phyloP scores from a whole-genome alignment of 2,329 filamentous ascomycete genomes.

The Colletotrichum kahawae region DNA sequence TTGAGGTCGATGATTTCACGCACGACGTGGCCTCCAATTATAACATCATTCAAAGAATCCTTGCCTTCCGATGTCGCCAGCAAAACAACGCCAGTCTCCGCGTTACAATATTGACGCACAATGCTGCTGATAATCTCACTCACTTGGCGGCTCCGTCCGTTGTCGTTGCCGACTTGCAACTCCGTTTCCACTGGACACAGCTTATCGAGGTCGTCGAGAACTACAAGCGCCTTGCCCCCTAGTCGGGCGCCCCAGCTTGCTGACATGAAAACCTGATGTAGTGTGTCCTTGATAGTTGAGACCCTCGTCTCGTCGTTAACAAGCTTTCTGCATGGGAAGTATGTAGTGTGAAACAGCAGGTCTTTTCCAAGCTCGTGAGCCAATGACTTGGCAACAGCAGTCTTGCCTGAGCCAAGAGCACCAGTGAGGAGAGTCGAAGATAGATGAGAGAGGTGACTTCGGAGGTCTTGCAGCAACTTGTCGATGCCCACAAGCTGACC shows the following conservation, averaged over 20 bases:
- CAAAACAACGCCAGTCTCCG: slow-evolving; percentile 81
- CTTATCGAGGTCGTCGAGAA: slow-evolving; percentile 92
- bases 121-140: slow-evolving; percentile 87
- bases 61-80: slow-evolving; percentile 93
- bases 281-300: slow-evolving; percentile 86
- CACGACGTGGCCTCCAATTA: slow-evolving; percentile 90
- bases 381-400: slow-evolving; percentile 76
- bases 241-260: slow-evolving; percentile 91
- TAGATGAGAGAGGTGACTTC: slow-evolving; percentile 78
- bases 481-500: slow-evolving; percentile 86
- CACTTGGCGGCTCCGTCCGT: slow-evolving; percentile 88
- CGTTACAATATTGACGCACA: slow-evolving; percentile 82
- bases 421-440: slow-evolving; percentile 92
- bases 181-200: slow-evolving; percentile 94
- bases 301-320: slow-evolving; percentile 91
- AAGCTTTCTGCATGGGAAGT: slow-evolving; percentile 85
- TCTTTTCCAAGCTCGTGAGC: slow-evolving; percentile 75
- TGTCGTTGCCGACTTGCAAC: slow-evolving; percentile 90
- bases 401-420: slow-evolving; percentile 89
- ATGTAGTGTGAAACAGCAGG: slow-evolving; percentile 80
- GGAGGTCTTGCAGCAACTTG: slow-evolving; percentile 71
- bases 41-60: slow-evolving; percentile 86
- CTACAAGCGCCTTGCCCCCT: slow-evolving; percentile 81
- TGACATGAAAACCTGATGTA: slow-evolving; percentile 83
- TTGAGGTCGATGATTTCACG: slow-evolving; percentile 89